phyloP scores from a whole-genome alignment of 139 green algal genomes.

The Tetradesmus obliquus region DNA sequence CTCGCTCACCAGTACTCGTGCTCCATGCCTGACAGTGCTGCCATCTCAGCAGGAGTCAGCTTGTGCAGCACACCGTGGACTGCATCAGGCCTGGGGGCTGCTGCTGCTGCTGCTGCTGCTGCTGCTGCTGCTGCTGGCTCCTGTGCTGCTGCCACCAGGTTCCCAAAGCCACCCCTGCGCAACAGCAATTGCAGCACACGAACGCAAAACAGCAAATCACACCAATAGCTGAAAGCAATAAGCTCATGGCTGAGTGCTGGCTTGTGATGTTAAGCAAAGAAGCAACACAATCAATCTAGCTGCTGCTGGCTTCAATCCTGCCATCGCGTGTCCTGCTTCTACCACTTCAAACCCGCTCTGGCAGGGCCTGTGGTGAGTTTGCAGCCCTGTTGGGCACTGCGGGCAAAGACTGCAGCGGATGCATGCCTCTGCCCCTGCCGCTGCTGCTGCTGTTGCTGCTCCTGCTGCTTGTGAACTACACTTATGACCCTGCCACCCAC shows the following conservation, averaged over 20 bases:
- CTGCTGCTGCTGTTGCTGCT: neutral
- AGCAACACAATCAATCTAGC: no score
- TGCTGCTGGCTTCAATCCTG: no score
- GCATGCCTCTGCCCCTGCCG: neutral
- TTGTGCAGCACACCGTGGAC: slow-evolving; percentile 71
- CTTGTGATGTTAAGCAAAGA: no score
- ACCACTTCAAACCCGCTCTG: no score
- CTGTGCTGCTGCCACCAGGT: slow-evolving; percentile 30
- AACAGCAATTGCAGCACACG: neutral
- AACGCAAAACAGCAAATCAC: no score
- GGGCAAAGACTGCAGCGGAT: neutral
- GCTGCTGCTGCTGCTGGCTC: slow-evolving; percentile 17
- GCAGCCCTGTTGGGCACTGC: neutral
- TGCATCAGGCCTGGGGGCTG: neutral
- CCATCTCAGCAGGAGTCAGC: slow-evolving; percentile 51
- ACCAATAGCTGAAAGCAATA: no score
- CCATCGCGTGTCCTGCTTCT: no score
- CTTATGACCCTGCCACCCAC: neutral
- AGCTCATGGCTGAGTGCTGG: no score
- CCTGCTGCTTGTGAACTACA: neutral
- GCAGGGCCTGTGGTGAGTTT: neutral
- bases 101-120: slow-evolving; percentile 18
- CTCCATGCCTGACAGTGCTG: slow-evolving; percentile 63
- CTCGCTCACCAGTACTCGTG: slow-evolving; percentile 62
- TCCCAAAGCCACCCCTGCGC: slow-evolving; percentile 56